These are phyloP conservation scores for Canna indica DNA, from an alignment of 176 grass and related monocot genomes.

Conservation along the genomic window DNA sequence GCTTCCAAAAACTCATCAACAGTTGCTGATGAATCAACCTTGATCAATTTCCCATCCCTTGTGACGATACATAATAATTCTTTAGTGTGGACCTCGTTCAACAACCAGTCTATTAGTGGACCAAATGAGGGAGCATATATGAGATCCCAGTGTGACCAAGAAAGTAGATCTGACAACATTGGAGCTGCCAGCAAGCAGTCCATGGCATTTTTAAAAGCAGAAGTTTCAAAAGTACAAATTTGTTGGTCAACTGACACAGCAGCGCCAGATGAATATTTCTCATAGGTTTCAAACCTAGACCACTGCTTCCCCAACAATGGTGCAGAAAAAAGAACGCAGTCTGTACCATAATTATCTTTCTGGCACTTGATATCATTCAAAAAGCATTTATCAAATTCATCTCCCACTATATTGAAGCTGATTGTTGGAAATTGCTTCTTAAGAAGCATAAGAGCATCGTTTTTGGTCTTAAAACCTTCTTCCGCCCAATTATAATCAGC, in stretches of 20 bases:
- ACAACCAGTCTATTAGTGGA: constrained; percentile 68
- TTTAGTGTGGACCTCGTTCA: constrained; percentile 43
- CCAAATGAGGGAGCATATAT: constrained; percentile 75
- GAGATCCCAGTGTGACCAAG: constrained; percentile 85
- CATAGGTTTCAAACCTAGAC: constrained; percentile 24
- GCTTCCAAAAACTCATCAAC: constrained; percentile 77
- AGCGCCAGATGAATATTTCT: constrained; percentile 1
- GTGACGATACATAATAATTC: constrained; percentile 71
- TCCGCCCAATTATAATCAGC: constrained; percentile 40
- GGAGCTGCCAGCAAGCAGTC: constrained; percentile 69
- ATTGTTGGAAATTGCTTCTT: constrained; percentile 75
- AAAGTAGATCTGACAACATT: constrained; percentile 84
- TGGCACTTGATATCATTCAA: constrained; percentile 24
- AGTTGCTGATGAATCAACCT: constrained; percentile 60
- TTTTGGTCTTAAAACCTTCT: constrained; percentile 27
- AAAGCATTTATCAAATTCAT: constrained; percentile 29
- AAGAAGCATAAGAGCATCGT: constrained; percentile 52
- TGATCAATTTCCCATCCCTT: constrained; percentile 63
- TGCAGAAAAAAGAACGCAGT: constrained; percentile 52
- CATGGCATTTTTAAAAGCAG: constrained; percentile 50
- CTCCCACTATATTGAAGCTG: constrained; percentile 41
- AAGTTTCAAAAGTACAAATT: constrained; percentile 29
- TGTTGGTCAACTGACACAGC: constrained; percentile 26
- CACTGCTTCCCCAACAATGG: constrained; percentile 66
- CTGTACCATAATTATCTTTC: constrained; percentile 35